phyloP scores from a whole-genome alignment of 2,329 filamentous ascomycete genomes.

The Gliomastix tumulicola region DNA sequence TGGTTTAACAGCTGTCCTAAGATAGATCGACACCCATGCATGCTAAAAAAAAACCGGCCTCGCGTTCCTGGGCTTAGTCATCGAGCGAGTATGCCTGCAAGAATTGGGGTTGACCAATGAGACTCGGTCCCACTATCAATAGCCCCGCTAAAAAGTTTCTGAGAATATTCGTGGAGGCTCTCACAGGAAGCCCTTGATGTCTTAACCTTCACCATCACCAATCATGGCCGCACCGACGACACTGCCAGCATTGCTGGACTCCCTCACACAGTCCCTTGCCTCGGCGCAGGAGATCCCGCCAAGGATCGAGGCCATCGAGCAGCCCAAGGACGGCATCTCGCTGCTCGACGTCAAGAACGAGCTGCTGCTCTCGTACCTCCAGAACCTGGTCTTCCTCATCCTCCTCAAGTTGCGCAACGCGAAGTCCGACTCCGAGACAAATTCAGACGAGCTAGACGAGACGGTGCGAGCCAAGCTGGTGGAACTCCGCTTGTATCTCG shows the following conservation, averaged over 20 bases:
- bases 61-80: too few species aligned
- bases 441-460: constrained; percentile 44
- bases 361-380: constrained; percentile 90
- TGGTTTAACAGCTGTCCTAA: too few species aligned
- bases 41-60: too few species aligned
- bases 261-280: constrained; percentile 50
- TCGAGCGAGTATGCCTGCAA: too few species aligned
- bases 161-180: too few species aligned
- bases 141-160: constrained; percentile 21
- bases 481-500: constrained; percentile 84
- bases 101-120: too few species aligned
- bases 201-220: not conserved
- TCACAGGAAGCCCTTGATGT: not conserved
- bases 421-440: constrained; percentile 14
- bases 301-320: constrained; percentile 53
- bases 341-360: constrained; percentile 96
- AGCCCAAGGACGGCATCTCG: constrained; percentile 83
- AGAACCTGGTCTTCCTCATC: constrained; percentile 86
- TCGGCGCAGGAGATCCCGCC: constrained; percentile 63
- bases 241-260: constrained; percentile 42
- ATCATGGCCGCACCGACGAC: constrained; percentile 42
- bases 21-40: too few species aligned
- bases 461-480: constrained; percentile 80
- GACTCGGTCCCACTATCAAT: too few species aligned
- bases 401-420: constrained; percentile 68